Evolutionary conservation across 345 rosid species (phyloP).

Genomic region (Sisymbrium altissimum): DNA sequence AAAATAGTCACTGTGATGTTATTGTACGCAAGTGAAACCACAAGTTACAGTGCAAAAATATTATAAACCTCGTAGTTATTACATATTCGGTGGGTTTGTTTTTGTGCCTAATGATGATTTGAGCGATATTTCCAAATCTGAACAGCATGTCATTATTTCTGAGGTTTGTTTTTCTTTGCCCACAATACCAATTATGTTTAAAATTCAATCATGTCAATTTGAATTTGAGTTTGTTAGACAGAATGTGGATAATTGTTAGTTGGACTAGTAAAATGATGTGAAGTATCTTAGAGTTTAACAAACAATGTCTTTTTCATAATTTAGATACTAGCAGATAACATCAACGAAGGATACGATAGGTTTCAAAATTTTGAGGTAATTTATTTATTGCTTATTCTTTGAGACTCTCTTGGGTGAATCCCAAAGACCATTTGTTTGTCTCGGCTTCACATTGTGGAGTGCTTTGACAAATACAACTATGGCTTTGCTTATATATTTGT

Average conservation of each 20-base stretch:
- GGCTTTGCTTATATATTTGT: no score
- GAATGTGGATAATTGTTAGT: no score
- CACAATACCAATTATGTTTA: neutral
- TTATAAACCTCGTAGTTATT: neutral
- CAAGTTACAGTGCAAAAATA: neutral
- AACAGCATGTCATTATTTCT: neutral
- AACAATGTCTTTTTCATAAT: no score
- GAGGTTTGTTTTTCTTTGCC: neutral
- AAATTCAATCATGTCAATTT: neutral
- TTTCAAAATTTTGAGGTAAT: no score
- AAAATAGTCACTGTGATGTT: no score
- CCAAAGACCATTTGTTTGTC: no score
- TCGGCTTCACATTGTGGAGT: no score
- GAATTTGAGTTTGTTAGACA: neutral
- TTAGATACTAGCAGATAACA: neutral
- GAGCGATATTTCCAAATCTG: neutral
- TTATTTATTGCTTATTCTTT: neutral
- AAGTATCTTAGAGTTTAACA: no score
- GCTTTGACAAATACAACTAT: no score
- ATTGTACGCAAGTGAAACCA: neutral
- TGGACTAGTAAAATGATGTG: no score
- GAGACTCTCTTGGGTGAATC: neutral
- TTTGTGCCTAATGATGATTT: neutral
- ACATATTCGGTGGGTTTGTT: slow-evolving; percentile 16
- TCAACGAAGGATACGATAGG: neutral